Evolutionary conservation across 1,284 basidiomycete genomes (phyloP), one percentile per base, ranked within the genome.

Genomic region (Apiotrichum veenhuisii): DNA sequence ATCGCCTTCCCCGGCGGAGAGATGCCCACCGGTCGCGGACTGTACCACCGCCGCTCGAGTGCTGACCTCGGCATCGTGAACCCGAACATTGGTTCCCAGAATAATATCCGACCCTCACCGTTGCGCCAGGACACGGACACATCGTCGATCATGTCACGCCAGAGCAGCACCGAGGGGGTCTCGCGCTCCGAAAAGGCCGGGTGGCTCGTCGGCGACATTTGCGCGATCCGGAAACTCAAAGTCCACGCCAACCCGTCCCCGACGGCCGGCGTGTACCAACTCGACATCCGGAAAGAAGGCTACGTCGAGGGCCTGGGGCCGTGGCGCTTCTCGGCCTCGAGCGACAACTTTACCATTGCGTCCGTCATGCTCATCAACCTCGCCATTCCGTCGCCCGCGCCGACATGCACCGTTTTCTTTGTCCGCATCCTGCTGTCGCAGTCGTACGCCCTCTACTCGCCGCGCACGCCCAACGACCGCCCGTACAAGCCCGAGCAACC

Each of bases 311-410:
- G 73, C 2, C 57, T 77, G 1, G 74, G 74, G 9, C 58, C 58
- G 8, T 77, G 74, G 74, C 61, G 68, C 15, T 67, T 75, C 57
- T 62, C 52, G n/a, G 66, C 67, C 18, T 60, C 62, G 20, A 62
- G 69, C 11, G 76, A 77, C 55, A 69, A 69, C 67, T 73, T 75
- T 56, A 65, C 66, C 18, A 69, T 77, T 36, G 71, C 73, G 1
- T 61, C 67, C 22, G 71, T 71, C 46, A 57, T 73, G 47, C 56
- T 73, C 22, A 37, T 76, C 7, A 61, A 65, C 15, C 54, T 76
- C 42, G 58, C 54, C 25, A 54, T 68, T 2, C 73, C 71, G 15
- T 50, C 65, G 2, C 74, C 76, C 2, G 65, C 68, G 5, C 67
- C 70, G 0, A 40, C 37, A 22, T 61, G 61, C n/a, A 71, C 74